Evolutionary conservation across 495 filamentous ascomycete genomes (phyloP).

Genomic region (Pyrenula massariospora): DNA sequence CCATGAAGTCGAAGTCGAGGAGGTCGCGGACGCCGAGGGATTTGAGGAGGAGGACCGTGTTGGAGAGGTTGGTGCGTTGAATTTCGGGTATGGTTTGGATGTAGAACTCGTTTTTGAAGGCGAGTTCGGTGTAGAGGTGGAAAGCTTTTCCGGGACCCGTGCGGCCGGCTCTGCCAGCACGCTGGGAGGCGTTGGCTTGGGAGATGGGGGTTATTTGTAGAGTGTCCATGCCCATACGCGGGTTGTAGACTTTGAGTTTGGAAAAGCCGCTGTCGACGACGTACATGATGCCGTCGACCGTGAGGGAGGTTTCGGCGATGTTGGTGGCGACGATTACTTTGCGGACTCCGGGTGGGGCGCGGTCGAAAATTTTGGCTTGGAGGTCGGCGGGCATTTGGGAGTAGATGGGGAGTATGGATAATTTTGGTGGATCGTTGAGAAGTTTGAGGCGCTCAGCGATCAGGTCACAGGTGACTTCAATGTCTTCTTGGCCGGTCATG

Average conservation of each 20-base stretch:
- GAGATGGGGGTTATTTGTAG: conserved; percentile 97
- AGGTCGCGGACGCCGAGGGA: conserved; percentile 90
- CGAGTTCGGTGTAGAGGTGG: conserved; percentile 85
- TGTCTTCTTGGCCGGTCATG: conserved; percentile 99
- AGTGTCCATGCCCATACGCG: conserved; percentile 98
- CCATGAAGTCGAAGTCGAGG: conserved; percentile 98
- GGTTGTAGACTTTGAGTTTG: conserved; percentile 98
- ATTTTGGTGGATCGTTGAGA: conserved; percentile 87
- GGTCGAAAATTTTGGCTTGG: conserved; percentile 95
- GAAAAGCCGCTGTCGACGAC: conserved; percentile 95
- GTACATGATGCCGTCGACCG: conserved; percentile 98
- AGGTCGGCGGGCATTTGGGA: conserved; percentile 98
- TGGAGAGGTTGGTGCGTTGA: conserved; percentile 88
- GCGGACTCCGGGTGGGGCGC: conserved; percentile 75
- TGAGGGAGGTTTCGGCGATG: conserved; percentile 95
- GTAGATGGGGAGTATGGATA: conserved; percentile 95
- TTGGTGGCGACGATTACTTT: conserved; percentile 99
- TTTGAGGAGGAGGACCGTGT: conserved; percentile 89
- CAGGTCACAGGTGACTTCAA: conserved; percentile 90
- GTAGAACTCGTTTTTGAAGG: conserved; percentile 94
- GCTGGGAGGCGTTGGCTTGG: conserved; percentile 88
- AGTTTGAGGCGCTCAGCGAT: conserved; percentile 80
- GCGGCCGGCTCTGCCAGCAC: conserved; percentile 85
- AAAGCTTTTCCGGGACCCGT: conserved; percentile 95
- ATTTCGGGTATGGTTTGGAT: conserved; percentile 98